Conservation (phyloP, 192 early-diverging fungal genomes). For the Coemansia sp. region DNA sequence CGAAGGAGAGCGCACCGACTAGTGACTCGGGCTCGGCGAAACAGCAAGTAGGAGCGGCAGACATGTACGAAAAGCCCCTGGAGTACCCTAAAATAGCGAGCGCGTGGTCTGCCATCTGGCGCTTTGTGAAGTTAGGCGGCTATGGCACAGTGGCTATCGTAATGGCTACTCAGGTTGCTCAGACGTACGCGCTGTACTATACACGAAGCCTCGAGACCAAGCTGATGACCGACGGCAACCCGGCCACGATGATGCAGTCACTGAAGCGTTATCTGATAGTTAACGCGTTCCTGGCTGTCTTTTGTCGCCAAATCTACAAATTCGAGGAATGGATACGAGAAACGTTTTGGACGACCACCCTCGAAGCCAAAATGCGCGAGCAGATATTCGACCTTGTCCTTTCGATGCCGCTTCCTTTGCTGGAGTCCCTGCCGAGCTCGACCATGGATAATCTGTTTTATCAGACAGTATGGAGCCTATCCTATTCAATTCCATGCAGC, state of each 20-base stretch:
- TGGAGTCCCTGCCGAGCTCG: slow-evolving; percentile 6
- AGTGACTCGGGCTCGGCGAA: background rate
- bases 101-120: slow-evolving; percentile 4
- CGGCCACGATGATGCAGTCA: slow-evolving; percentile 24
- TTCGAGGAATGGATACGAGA: background rate
- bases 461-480: no score
- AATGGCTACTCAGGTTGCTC: slow-evolving; percentile 2
- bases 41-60: background rate
- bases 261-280: slow-evolving; percentile 21
- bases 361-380: background rate
- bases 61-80: background rate
- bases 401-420: slow-evolving; percentile 9
- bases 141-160: slow-evolving; percentile 12
- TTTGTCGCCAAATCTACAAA: slow-evolving; percentile 1
- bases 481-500: no score
- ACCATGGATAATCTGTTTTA: background rate
- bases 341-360: slow-evolving; percentile 6
- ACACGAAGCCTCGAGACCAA: slow-evolving; percentile 14
- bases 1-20: background rate
- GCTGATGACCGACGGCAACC: slow-evolving; percentile 30
- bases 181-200: slow-evolving; percentile 11
- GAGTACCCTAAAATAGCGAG: background rate
- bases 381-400: background rate
- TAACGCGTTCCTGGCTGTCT: slow-evolving; percentile 18
- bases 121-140: slow-evolving; percentile 10